Conservation (phyloP, 2,329 filamentous ascomycete species). For the Fusarium scirpi region DNA sequence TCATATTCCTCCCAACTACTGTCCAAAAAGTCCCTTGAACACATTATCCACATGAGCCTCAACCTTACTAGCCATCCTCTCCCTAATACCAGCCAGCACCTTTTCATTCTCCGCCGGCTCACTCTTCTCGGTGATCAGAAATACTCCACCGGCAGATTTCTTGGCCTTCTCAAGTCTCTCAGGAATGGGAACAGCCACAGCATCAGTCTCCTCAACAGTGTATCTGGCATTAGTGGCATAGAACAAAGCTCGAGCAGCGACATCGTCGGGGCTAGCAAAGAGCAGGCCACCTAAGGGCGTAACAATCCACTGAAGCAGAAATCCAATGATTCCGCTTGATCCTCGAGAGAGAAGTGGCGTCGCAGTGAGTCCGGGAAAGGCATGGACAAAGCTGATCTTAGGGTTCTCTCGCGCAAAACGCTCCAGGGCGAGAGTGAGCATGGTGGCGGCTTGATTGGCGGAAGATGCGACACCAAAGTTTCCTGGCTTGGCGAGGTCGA, state of each 20-base stretch:
- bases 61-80: not conserved
- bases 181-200: not conserved
- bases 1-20: not conserved
- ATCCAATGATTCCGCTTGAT: constrained; percentile 28
- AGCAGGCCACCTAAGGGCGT: constrained; percentile 24
- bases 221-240: constrained; percentile 42
- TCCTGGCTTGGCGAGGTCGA: constrained; percentile 55
- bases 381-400: constrained; percentile 53
- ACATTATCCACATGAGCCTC: constrained; percentile 7
- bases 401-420: constrained; percentile 60
- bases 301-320: constrained; percentile 34
- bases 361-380: constrained; percentile 49
- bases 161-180: not conserved
- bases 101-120: constrained; percentile 33
- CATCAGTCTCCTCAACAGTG: constrained; percentile 12
- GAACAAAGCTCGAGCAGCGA: constrained; percentile 38
- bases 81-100: constrained; percentile 15
- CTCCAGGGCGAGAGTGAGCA: constrained; percentile 62
- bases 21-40: constrained; percentile 3
- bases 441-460: constrained; percentile 59
- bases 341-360: constrained; percentile 40
- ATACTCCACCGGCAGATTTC: constrained; percentile 18
- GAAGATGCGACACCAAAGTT: constrained; percentile 53
- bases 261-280: constrained; percentile 33
- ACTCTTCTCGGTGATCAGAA: constrained; percentile 30